Evolutionary conservation across 345 rosid species (phyloP).

Genomic region (Hevea brasiliensis): DNA sequence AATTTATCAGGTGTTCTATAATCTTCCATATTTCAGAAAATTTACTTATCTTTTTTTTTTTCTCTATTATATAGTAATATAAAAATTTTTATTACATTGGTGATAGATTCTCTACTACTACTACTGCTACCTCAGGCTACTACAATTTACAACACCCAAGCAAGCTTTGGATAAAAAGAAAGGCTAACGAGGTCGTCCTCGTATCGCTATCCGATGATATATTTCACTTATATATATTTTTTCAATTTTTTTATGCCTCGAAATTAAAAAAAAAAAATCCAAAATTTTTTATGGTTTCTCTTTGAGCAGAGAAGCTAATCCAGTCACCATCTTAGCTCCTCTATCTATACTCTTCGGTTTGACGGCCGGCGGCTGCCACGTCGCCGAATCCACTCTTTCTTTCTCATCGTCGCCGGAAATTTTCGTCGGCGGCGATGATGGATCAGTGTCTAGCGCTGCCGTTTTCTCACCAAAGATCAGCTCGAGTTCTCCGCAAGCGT

Average conservation of each 20-base stretch:
- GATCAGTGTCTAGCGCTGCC: conserved; percentile 10
- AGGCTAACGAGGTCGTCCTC: conserved; percentile 11
- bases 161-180: background rate
- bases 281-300: conserved; percentile 65
- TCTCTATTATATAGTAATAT: background rate
- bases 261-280: conserved; percentile 14
- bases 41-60: conserved; percentile 8
- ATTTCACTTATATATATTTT: background rate
- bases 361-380: conserved; percentile 63
- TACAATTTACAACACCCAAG: background rate
- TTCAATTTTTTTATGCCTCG: conserved; percentile 17
- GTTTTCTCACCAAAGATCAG: conserved; percentile 58
- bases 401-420: conserved; percentile 8
- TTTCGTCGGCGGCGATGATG: conserved; percentile 10
- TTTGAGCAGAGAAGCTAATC: conserved; percentile 79
- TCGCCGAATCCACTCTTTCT: conserved; percentile 12
- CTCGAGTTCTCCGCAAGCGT: conserved; percentile 49
- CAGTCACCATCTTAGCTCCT: conserved; percentile 74
- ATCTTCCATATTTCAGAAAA: too few species aligned
- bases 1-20: too few species aligned
- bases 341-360: conserved; percentile 56
- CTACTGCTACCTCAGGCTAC: conserved; percentile 10
- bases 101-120: conserved; percentile 11
- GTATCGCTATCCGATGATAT: conserved; percentile 21
- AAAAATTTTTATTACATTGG: conserved; percentile 15